phyloP scores from a whole-genome alignment of 179 eudicot genomes.

The Gypsophila paniculata region DNA sequence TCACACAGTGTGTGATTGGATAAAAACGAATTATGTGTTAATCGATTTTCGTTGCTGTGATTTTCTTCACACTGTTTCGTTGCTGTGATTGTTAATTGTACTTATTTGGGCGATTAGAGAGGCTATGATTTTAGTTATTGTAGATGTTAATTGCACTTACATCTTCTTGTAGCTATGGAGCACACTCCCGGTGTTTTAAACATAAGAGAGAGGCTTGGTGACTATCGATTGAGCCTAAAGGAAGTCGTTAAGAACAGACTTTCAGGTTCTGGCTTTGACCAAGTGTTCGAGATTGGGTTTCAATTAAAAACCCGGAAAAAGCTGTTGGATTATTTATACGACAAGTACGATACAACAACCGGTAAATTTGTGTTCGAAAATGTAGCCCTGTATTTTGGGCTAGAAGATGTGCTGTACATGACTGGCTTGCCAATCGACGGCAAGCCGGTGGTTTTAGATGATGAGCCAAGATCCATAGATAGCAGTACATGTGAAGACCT shows the following conservation, averaged over 20 bases:
- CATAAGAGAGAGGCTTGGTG: not conserved
- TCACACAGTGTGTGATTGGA: too few species aligned
- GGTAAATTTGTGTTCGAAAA: slow-evolving; percentile 6
- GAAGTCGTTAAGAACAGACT: not conserved
- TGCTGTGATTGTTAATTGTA: too few species aligned
- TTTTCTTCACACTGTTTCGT: too few species aligned
- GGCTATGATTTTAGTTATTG: too few species aligned
- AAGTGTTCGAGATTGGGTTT: not conserved
- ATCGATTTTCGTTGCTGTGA: too few species aligned
- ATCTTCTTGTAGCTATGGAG: not conserved
- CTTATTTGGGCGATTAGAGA: too few species aligned
- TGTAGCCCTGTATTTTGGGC: slow-evolving; percentile 7
- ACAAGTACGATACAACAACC: not conserved
- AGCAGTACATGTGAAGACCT: not conserved
- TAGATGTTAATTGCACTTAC: too few species aligned
- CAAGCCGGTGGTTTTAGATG: not conserved
- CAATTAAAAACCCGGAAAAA: not conserved
- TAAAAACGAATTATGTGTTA: too few species aligned
- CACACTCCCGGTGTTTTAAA: not conserved
- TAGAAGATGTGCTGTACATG: slow-evolving; percentile 8
- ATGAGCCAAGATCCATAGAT: not conserved
- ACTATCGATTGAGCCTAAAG: not conserved
- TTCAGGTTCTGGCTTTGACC: not conserved
- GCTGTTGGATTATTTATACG: not conserved
- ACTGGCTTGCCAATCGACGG: slow-evolving; percentile 8